Percentiles rank a stretch among this genome's conserved stretches.
Evolutionary conservation across 2,329 filamentous ascomycete genomes (phyloP).

Genomic region (Exophiala aquamarina): DNA sequence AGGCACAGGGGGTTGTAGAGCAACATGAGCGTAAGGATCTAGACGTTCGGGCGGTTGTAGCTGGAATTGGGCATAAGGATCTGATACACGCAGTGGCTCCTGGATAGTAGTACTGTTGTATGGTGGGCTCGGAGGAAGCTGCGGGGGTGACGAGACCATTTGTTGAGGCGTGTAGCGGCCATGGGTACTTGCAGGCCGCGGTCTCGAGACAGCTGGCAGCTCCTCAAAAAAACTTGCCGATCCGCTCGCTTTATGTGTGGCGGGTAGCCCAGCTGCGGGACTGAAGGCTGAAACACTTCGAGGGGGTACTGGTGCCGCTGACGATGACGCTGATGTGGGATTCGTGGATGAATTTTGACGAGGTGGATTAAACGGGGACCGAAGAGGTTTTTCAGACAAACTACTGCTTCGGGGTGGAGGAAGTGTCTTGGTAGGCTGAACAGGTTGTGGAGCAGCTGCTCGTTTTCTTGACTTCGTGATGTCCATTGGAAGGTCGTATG

Average conservation of each 20-base stretch:
- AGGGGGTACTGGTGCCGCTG: conserved; percentile 18
- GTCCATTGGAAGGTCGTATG: conserved; percentile 92
- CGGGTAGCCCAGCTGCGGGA: conserved; percentile 8
- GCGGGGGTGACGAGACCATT: conserved; percentile 24
- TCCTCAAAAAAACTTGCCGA: conserved; percentile 72
- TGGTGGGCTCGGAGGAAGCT: conserved; percentile 28
- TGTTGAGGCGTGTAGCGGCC: conserved; percentile 43
- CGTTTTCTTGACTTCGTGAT: conserved; percentile 66
- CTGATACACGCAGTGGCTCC: conserved; percentile 23
- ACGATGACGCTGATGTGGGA: conserved; percentile 12
- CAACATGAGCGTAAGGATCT: conserved; percentile 33
- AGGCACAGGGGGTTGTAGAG: conserved; percentile 30
- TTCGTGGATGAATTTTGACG: conserved; percentile 4
- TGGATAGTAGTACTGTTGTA: conserved; percentile 34
- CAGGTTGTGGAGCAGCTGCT: conserved; percentile 57
- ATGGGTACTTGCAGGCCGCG: conserved; percentile 52
- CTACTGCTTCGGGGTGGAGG: conserved; percentile 63
- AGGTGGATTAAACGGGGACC: conserved; percentile 38
- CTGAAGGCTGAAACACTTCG: conserved; percentile 17
- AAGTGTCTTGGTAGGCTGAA: conserved; percentile 39
- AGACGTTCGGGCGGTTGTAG: conserved; percentile 34
- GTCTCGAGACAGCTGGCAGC: conserved; percentile 62
- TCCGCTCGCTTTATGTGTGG: conserved; percentile 19
- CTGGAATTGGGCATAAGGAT: conserved; percentile 32
- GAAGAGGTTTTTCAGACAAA: conserved; percentile 40